phyloP scores from a whole-genome alignment of 768 basidiomycete genomes.

The Psilocybe sp. region DNA sequence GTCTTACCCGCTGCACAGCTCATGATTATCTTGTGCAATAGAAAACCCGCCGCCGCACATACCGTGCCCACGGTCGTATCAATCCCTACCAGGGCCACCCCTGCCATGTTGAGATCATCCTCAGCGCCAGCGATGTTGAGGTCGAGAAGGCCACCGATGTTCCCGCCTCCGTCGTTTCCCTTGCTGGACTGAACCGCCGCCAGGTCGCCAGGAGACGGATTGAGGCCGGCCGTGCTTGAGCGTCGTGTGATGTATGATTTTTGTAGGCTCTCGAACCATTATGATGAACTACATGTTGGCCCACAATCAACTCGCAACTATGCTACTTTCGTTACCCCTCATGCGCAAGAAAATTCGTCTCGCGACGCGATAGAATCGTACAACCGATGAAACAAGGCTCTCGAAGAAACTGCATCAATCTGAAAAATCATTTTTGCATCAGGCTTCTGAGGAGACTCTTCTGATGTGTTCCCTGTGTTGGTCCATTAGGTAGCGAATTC shows the following conservation, averaged over 20 bases:
- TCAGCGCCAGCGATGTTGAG: slow-evolving; percentile 72
- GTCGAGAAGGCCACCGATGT: slow-evolving; percentile 94
- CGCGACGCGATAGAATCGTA: no score
- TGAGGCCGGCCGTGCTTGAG: slow-evolving; percentile 71
- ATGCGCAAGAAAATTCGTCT: slow-evolving; percentile 5
- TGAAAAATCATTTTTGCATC: no score
- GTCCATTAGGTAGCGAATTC: no score
- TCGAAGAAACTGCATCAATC: no score
- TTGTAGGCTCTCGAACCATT: not conserved
- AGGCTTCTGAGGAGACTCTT: no score
- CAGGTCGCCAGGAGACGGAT: slow-evolving; percentile 87
- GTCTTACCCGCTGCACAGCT: not conserved
- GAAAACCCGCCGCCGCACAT: slow-evolving; percentile 99
- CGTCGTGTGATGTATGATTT: slow-evolving; percentile 7
- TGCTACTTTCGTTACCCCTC: slow-evolving; percentile 10
- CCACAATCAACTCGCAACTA: slow-evolving; percentile 3
- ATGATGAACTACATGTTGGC: slow-evolving; percentile 3
- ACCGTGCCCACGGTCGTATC: slow-evolving; percentile 96
- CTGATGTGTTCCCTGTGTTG: no score
- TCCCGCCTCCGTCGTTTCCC: slow-evolving; percentile 40
- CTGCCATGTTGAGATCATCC: slow-evolving; percentile 93
- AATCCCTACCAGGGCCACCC: slow-evolving; percentile 99
- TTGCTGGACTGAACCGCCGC: slow-evolving; percentile 77
- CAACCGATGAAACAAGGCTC: no score
- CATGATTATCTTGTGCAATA: slow-evolving; percentile 24